These are phyloP conservation scores for Amauroascus verrucosus DNA, from an alignment of 2,329 filamentous ascomycete genomes.

Conservation along the genomic window DNA sequence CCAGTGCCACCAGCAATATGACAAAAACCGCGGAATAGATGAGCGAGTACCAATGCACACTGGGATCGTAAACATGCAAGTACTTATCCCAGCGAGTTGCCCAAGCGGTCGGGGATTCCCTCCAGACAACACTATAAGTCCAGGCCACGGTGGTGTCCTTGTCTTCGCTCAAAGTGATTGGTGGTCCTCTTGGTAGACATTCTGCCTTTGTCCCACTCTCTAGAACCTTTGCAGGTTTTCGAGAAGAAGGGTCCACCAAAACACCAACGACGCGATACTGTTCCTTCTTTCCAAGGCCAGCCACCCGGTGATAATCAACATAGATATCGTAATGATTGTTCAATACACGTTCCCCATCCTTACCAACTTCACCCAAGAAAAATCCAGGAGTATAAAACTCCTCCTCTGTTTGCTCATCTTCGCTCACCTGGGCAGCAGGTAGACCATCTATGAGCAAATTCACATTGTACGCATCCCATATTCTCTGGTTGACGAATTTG, in stretches of 20 bases:
- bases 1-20: slow-evolving; percentile 78
- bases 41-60: slow-evolving; percentile 98
- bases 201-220: slow-evolving; percentile 43
- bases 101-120: slow-evolving; percentile 73
- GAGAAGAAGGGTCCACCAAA: slow-evolving; percentile 70
- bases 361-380: slow-evolving; percentile 53
- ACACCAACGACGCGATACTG: slow-evolving; percentile 86
- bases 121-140: slow-evolving; percentile 91
- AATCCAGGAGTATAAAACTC: slow-evolving; percentile 91
- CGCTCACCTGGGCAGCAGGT: slow-evolving; percentile 73
- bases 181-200: slow-evolving; percentile 50
- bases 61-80: slow-evolving; percentile 89
- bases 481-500: slow-evolving; percentile 71
- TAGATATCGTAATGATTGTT: slow-evolving; percentile 96
- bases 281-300: slow-evolving; percentile 41
- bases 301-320: slow-evolving; percentile 82
- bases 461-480: slow-evolving; percentile 76
- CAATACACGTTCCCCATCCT: slow-evolving; percentile 50
- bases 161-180: slow-evolving; percentile 56
- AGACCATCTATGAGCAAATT: slow-evolving; percentile 95
- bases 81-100: slow-evolving; percentile 99
- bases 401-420: slow-evolving; percentile 63
- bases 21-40: slow-evolving; percentile 95
- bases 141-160: slow-evolving; percentile 61
- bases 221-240: slow-evolving; percentile 45